These are phyloP conservation scores for Phytophthora palmivora DNA, from an alignment of 352 stramenopile species.

Conservation along the genomic window DNA sequence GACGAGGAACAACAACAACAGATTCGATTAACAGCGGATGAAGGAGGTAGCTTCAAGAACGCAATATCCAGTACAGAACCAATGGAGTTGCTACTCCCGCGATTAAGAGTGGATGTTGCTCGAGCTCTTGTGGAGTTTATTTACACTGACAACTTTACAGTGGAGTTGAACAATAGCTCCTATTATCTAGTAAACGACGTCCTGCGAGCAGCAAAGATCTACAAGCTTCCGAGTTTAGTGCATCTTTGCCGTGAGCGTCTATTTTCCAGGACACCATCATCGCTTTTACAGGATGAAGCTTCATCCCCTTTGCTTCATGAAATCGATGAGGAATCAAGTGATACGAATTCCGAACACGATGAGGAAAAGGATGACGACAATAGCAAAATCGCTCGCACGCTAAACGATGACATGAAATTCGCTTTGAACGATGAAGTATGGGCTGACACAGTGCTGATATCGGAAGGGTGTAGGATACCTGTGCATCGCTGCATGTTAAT, in stretches of 20 bases:
- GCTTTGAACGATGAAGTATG: conserved; percentile 54
- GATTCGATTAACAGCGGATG: neutral
- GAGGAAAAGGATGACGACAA: neutral
- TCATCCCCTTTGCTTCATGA: neutral
- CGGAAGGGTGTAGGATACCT: conserved; percentile 48
- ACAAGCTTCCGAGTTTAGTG: conserved; percentile 48
- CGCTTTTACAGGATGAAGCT: conserved; percentile 5
- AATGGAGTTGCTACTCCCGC: conserved; percentile 60
- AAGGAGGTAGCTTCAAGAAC: neutral
- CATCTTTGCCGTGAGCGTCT: conserved; percentile 47
- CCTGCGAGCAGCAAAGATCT: conserved; percentile 51
- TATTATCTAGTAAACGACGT: conserved; percentile 72
- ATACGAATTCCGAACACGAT: conserved; percentile 4
- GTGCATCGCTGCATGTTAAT: conserved; percentile 72
- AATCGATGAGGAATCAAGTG: conserved; percentile 18
- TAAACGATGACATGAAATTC: conserved; percentile 58
- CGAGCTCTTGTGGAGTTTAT: conserved; percentile 69
- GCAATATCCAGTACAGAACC: neutral
- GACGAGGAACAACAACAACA: conserved; percentile 46
- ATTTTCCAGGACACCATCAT: conserved; percentile 27
- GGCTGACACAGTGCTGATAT: conserved; percentile 61
- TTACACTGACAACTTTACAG: conserved; percentile 72
- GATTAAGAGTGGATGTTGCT: conserved; percentile 61
- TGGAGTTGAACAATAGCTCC: conserved; percentile 40
- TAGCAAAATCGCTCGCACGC: conserved; percentile 4